Conservation (phyloP, 2,329 filamentous ascomycete genomes). For the Calonectria montana region DNA sequence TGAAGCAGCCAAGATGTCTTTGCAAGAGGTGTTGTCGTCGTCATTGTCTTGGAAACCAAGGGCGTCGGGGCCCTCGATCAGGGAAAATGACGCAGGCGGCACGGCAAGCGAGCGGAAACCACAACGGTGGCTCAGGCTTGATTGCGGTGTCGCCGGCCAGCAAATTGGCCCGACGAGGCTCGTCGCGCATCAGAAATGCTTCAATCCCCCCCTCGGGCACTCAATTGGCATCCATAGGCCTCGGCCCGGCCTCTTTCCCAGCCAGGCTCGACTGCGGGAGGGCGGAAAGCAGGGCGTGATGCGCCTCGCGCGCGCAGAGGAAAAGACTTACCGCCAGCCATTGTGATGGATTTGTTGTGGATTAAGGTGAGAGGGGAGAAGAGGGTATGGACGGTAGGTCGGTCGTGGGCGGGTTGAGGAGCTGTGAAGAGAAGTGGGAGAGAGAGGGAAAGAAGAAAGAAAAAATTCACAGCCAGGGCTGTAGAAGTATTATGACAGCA, state of each 20-base stretch:
- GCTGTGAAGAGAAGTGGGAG: conserved; percentile 34
- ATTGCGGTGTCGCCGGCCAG: conserved; percentile 1
- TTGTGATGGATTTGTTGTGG: conserved; percentile 47
- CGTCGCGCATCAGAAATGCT: conserved; percentile 7
- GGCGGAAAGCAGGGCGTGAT: not conserved
- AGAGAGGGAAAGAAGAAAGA: conserved; percentile 35
- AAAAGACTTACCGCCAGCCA: conserved; percentile 59
- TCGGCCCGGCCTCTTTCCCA: not conserved
- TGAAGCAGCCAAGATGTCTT: conserved; percentile 11
- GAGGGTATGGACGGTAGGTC: conserved; percentile 20
- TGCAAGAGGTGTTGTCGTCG: conserved; percentile 19
- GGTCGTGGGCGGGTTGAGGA: conserved; percentile 29
- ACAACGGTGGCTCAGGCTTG: not conserved
- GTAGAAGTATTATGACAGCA: conserved; percentile 56
- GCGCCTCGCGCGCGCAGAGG: conserved; percentile 15
- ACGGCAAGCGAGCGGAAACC: conserved; percentile 23
- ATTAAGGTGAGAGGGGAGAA: conserved; percentile 33
- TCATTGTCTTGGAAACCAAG: conserved; percentile 25
- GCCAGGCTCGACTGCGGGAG: conserved; percentile 5
- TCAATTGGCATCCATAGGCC: conserved; percentile 35
- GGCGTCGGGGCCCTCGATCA: conserved; percentile 29
- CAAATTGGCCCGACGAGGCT: conserved; percentile 14
- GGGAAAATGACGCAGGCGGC: conserved; percentile 50
- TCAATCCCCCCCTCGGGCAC: conserved; percentile 16
- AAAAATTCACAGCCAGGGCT: conserved; percentile 39